These are phyloP conservation scores for Hymenoscyphus linearis DNA, from an alignment of 2,329 filamentous ascomycete genomes.

Conservation along the genomic window DNA sequence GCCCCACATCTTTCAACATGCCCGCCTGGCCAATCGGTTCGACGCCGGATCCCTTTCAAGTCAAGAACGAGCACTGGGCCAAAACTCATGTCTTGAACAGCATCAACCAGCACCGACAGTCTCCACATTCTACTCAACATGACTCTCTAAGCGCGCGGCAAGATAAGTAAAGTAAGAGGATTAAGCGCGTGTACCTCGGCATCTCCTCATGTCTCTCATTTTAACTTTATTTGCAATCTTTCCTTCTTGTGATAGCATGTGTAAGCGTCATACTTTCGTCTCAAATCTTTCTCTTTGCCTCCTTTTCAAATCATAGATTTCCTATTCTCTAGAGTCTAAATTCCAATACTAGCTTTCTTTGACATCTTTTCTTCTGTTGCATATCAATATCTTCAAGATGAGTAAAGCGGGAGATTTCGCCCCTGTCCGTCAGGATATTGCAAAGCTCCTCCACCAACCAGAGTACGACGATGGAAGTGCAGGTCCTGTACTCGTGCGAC, in stretches of 20 bases:
- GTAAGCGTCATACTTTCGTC: slow-evolving; percentile 5
- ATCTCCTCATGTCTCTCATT: slow-evolving; percentile 11
- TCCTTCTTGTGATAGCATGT: slow-evolving; percentile 9
- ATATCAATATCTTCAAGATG: slow-evolving; percentile 18
- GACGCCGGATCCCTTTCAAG: not conserved
- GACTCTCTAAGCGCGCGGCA: not conserved
- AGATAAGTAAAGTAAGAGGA: not conserved
- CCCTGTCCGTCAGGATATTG: slow-evolving; percentile 50
- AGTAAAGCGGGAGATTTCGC: slow-evolving; percentile 60
- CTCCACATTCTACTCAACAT: not conserved
- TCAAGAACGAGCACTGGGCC: not conserved
- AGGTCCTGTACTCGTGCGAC: slow-evolving; percentile 57
- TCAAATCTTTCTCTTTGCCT: slow-evolving; percentile 6
- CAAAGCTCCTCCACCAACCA: slow-evolving; percentile 50
- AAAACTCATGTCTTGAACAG: not conserved
- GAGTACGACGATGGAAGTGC: slow-evolving; percentile 61
- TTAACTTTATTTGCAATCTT: slow-evolving; percentile 10
- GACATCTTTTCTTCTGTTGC: not conserved
- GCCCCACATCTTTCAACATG: too few species aligned
- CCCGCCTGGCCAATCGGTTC: not conserved
- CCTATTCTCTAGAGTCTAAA: slow-evolving; percentile 11
- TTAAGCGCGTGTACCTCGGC: slow-evolving; percentile 20
- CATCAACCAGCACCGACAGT: not conserved
- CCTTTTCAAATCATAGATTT: slow-evolving; percentile 5
- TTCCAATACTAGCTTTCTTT: slow-evolving; percentile 2